These are phyloP conservation scores for Begonia peltatifolia DNA, from an alignment of 306 rosid genomes.

Conservation along the genomic window DNA sequence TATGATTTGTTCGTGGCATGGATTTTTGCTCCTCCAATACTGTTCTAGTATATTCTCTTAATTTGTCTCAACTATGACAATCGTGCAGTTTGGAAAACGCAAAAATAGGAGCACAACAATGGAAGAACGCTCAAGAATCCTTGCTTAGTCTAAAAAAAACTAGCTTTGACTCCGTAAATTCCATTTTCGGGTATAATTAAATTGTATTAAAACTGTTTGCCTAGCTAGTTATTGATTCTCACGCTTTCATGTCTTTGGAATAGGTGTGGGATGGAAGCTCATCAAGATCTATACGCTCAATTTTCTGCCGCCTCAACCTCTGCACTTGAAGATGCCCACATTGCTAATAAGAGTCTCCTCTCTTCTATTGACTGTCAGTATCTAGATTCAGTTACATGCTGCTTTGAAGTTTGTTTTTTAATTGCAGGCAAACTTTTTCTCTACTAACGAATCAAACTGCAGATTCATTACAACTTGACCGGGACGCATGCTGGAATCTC, in stretches of 20 bases:
- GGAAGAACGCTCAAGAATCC: slow-evolving; percentile 91
- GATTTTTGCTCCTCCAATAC: slow-evolving; percentile 1
- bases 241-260: slow-evolving; percentile 4
- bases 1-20: slow-evolving; percentile 12
- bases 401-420: not conserved
- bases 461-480: slow-evolving; percentile 96
- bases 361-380: slow-evolving; percentile 73
- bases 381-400: slow-evolving; percentile 11
- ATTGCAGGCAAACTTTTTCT: too few species aligned
- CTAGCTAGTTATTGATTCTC: slow-evolving; percentile 2
- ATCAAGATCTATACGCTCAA: slow-evolving; percentile 53
- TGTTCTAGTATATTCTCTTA: not conserved
- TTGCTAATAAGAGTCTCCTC: slow-evolving; percentile 67
- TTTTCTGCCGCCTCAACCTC: slow-evolving; percentile 63
- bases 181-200: slow-evolving; percentile 49
- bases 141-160: slow-evolving; percentile 61
- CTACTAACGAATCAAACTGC: slow-evolving; percentile 11
- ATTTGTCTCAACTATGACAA: too few species aligned
- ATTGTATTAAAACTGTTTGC: too few species aligned
- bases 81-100: slow-evolving; percentile 72
- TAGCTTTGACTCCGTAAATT: slow-evolving; percentile 76
- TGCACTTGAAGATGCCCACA: slow-evolving; percentile 71
- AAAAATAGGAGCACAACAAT: slow-evolving; percentile 74
- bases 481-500: slow-evolving; percentile 76
- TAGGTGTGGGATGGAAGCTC: slow-evolving; percentile 83